These are phyloP conservation scores for Cystoderma amianthinum DNA, from an alignment of 768 basidiomycete species.

Conservation along the genomic window DNA sequence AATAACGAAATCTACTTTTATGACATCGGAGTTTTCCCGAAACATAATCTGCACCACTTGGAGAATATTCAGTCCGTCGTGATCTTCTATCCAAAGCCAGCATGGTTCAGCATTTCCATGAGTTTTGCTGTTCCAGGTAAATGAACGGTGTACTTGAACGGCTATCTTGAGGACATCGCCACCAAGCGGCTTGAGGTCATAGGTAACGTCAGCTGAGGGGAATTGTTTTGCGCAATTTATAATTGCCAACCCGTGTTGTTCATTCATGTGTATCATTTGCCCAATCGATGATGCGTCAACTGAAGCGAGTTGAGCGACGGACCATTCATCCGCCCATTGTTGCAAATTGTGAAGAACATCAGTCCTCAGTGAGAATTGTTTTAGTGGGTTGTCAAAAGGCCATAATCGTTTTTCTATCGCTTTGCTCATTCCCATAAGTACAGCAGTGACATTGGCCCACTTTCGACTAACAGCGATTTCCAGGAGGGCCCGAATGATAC, in stretches of 20 bases:
- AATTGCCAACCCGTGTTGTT: conserved; percentile 74
- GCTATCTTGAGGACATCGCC: conserved; percentile 77
- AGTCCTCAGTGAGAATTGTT: conserved; percentile 68
- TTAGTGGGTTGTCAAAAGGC: conserved; percentile 91
- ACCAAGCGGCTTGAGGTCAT: conserved; percentile 74
- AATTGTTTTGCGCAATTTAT: conserved; percentile 79
- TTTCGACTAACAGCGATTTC: conserved; percentile 92
- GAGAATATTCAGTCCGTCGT: conserved; percentile 72
- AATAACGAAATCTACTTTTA: conserved; percentile 77
- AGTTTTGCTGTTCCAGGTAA: conserved; percentile 72
- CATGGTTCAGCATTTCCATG: conserved; percentile 82
- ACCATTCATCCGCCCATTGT: conserved; percentile 75
- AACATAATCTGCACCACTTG: conserved; percentile 73
- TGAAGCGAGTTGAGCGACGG: conserved; percentile 63
- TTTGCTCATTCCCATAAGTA: conserved; percentile 88
- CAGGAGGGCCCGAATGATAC: conserved; percentile 89
- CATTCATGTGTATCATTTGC: conserved; percentile 79
- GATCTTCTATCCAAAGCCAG: conserved; percentile 94
- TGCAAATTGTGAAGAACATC: conserved; percentile 77
- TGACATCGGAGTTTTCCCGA: conserved; percentile 49
- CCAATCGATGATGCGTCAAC: conserved; percentile 69
- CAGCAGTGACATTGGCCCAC: conserved; percentile 77
- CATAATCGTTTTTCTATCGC: conserved; percentile 88
- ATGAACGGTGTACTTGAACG: conserved; percentile 55
- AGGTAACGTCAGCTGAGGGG: conserved; percentile 61